These are phyloP conservation scores for Flaveria linearis DNA, from an alignment of 129 eudicot species.

Conservation along the genomic window DNA sequence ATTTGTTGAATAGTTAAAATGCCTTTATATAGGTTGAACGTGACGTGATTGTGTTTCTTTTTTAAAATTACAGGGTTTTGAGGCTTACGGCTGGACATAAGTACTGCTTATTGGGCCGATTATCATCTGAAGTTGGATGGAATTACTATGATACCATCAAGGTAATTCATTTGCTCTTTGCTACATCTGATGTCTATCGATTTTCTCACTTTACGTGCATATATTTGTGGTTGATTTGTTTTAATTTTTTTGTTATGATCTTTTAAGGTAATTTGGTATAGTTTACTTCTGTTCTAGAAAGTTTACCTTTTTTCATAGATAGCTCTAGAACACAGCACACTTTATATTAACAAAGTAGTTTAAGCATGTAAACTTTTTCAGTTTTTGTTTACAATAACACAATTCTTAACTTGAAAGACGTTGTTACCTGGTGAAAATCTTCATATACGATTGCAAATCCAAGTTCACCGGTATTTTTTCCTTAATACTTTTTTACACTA, in stretches of 20 bases:
- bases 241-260: background rate
- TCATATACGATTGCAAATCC: no score
- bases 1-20: background rate
- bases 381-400: background rate
- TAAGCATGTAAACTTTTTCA: background rate
- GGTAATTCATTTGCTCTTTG: background rate
- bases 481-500: no score
- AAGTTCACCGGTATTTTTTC: no score
- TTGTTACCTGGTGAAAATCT: no score
- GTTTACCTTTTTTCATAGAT: background rate
- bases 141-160: slow-evolving; percentile 17
- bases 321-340: background rate
- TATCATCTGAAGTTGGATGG: slow-evolving; percentile 20
- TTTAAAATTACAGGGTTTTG: slow-evolving; percentile 51
- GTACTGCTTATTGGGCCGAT: slow-evolving; percentile 11
- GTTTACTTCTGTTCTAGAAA: background rate
- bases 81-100: slow-evolving; percentile 47
- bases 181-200: background rate
- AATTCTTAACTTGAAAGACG: background rate
- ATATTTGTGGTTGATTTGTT: background rate
- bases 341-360: background rate
- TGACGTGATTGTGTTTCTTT: background rate
- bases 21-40: background rate
- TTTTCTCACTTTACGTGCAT: background rate
- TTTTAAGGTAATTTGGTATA: no score